phyloP scores from a whole-genome alignment of 192 early-diverging fungal genomes.

The Mortierella claussenii region DNA sequence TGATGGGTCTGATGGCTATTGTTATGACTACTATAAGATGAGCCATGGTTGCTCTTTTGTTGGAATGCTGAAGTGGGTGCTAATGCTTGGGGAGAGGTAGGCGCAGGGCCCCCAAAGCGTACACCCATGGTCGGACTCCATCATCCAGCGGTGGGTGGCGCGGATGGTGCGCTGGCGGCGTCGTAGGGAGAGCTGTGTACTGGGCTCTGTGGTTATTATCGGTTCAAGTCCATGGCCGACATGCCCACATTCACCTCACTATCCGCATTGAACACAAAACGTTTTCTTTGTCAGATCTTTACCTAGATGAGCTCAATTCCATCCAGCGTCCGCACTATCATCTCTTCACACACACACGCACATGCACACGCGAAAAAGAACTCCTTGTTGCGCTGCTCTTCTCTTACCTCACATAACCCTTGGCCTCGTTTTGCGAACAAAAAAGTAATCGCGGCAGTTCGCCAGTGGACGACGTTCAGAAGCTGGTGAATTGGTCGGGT shows the following conservation, averaged over 20 bases:
- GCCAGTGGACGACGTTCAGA: too few species aligned
- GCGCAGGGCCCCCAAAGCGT: constrained; percentile 20
- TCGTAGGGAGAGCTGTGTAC: constrained; percentile 26
- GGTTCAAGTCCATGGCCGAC: constrained; percentile 30
- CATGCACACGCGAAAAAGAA: too few species aligned
- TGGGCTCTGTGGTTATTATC: constrained; percentile 20
- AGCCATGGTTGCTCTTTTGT: too few species aligned
- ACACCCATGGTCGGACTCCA: constrained; percentile 35
- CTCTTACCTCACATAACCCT: constrained; percentile 62
- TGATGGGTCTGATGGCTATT: too few species aligned
- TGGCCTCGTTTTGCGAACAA: constrained; percentile 74
- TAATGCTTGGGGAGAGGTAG: not conserved
- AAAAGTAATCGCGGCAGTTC: constrained; percentile 78
- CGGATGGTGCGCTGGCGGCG: constrained; percentile 23
- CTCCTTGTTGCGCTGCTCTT: too few species aligned
- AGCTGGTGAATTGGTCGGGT: too few species aligned
- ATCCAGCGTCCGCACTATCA: not conserved
- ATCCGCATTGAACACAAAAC: not conserved
- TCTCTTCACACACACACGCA: not conserved
- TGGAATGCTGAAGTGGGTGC: too few species aligned
- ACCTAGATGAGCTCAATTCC: not conserved
- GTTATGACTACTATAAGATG: too few species aligned
- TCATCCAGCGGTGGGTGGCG: constrained; percentile 8
- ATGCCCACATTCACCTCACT: constrained; percentile 38
- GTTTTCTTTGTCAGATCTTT: too few species aligned